These are phyloP conservation scores for Centella asiatica DNA, from an alignment of 129 eudicot genomes.

Conservation along the genomic window DNA sequence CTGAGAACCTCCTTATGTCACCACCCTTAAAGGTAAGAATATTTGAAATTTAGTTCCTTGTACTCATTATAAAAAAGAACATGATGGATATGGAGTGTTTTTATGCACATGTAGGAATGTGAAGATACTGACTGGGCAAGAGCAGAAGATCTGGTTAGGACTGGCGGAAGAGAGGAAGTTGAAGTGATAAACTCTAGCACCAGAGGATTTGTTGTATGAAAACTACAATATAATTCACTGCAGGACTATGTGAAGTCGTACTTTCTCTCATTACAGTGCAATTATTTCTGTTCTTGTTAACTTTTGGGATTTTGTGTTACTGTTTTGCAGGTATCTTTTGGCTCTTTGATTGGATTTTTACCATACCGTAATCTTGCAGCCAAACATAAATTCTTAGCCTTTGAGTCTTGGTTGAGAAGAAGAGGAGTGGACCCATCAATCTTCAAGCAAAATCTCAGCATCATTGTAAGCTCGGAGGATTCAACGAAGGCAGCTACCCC, in stretches of 20 bases:
- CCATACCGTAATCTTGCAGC: conserved; percentile 77
- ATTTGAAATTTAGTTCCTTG: conserved; percentile 1
- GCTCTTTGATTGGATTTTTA: conserved; percentile 86
- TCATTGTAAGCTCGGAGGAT: conserved; percentile 46
- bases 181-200: conserved; percentile 74
- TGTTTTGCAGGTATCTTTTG: conserved; percentile 68
- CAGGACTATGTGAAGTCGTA: not conserved
- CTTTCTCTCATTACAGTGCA: not conserved
- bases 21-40: conserved; percentile 47
- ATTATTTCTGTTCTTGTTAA: not conserved
- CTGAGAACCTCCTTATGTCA: conserved; percentile 33
- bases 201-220: conserved; percentile 74
- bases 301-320: conserved; percentile 6
- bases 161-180: conserved; percentile 68
- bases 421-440: conserved; percentile 71
- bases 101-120: conserved; percentile 33
- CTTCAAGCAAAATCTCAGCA: conserved; percentile 63
- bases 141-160: conserved; percentile 53
- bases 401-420: conserved; percentile 91
- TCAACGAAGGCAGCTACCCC: conserved; percentile 23
- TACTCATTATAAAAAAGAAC: not conserved
- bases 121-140: conserved; percentile 72
- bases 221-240: conserved; percentile 5
- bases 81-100: conserved; percentile 17
- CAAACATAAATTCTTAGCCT: conserved; percentile 76